Percentiles rank a stretch among this genome's conserved stretches.
Conservation (phyloP, 495 filamentous ascomycete species). For the Immersiella caudata region DNA sequence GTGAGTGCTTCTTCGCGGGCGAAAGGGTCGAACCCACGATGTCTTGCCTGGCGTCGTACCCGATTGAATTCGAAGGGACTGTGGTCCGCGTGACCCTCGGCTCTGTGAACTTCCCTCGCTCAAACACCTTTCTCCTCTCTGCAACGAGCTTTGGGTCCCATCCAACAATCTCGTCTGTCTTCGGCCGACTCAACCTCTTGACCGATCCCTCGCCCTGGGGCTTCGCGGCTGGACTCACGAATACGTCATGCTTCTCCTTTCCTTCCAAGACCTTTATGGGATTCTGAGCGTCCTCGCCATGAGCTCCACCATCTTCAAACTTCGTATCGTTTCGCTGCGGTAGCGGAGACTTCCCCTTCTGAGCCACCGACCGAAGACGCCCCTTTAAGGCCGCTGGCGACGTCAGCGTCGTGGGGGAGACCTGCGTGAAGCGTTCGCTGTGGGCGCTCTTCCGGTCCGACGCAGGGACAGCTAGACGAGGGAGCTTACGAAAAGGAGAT, state of each 20-base stretch:
- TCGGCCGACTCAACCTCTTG: not conserved
- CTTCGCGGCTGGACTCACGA: not conserved
- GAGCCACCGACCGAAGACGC: not conserved
- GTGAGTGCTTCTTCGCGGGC: not conserved
- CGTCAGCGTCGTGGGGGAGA: slow-evolving; percentile 18
- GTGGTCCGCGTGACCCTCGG: slow-evolving; percentile 3
- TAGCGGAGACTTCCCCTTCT: not conserved
- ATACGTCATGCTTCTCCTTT: not conserved
- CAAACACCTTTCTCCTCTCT: slow-evolving; percentile 41
- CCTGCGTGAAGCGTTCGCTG: slow-evolving; percentile 8
- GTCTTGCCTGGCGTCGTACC: not conserved
- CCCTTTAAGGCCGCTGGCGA: slow-evolving; percentile 3
- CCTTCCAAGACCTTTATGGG: slow-evolving; percentile 7
- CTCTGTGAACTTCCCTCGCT: slow-evolving; percentile 21
- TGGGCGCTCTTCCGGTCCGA: slow-evolving; percentile 1
- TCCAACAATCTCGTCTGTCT: slow-evolving; percentile 12
- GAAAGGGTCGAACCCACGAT: not conserved
- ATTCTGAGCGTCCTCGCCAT: not conserved
- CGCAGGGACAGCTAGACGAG: not conserved
- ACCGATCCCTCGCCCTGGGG: not conserved
- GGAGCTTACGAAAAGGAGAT: slow-evolving; percentile 10
- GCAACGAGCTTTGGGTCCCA: slow-evolving; percentile 36
- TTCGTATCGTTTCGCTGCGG: not conserved
- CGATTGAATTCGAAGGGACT: slow-evolving; percentile 1
- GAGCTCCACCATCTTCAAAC: not conserved